Conservation (phyloP, 2,329 filamentous ascomycete species). For the Nannizzia gypsea region DNA sequence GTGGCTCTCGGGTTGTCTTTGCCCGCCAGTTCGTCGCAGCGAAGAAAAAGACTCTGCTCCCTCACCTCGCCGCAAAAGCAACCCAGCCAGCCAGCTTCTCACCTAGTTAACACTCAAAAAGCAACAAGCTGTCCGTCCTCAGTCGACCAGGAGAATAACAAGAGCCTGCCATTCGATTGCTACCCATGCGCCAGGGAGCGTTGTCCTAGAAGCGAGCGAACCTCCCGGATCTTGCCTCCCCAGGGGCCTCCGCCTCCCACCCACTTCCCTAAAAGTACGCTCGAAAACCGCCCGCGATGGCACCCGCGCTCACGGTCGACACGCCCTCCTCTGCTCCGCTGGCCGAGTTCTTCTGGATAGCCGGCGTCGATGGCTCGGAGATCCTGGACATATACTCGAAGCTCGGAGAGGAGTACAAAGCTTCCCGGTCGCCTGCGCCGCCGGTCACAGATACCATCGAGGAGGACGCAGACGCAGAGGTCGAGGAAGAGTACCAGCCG, state of each 20-base stretch:
- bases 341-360: conserved; percentile 57
- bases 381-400: conserved; percentile 34
- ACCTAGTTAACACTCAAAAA: too few species aligned
- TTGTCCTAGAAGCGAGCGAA: neutral
- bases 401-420: conserved; percentile 33
- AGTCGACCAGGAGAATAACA: too few species aligned
- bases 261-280: neutral
- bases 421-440: conserved; percentile 25
- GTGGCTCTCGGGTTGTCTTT: too few species aligned
- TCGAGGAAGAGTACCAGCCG: conserved; percentile 26
- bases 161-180: neutral
- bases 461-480: conserved; percentile 47
- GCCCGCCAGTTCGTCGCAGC: too few species aligned
- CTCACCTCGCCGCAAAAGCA: too few species aligned
- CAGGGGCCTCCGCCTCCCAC: too few species aligned
- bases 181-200: neutral
- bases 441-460: conserved; percentile 47
- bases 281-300: conserved; percentile 17
- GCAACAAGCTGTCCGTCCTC: too few species aligned
- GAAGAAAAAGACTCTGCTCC: too few species aligned
- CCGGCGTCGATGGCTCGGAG: conserved; percentile 38
- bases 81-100: too few species aligned
- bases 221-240: neutral
- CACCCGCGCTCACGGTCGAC: conserved; percentile 26
- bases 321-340: conserved; percentile 41